Base-by-base conservation (phyloP, 495 filamentous ascomycete genomes). In the Peziza echinospora region DNA sequence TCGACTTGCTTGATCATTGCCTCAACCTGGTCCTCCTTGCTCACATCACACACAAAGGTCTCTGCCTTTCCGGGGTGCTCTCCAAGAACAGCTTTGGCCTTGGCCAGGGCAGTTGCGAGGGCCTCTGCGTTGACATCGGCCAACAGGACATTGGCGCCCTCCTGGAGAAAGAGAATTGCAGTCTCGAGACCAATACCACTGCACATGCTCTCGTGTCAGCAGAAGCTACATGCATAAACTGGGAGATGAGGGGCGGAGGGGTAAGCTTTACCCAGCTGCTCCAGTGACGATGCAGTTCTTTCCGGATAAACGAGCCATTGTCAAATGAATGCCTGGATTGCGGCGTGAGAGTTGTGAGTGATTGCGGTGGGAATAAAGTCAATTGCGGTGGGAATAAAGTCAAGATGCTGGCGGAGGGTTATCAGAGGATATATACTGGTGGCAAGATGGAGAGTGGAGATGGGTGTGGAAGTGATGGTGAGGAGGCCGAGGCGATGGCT, bases 181-280 rank as follows among this genome's bases (percentile, higher is more conserved):
- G 89, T 96, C 64, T 97, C 86, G 34, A 97, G 81, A 48, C 89
- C 89, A 52, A 97, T 97, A 49, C 89, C 89, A 48, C 86, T 93
- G 50, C 21, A 46, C 8, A 26, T 44, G 26, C 9, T 37, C 22
- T 19, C 48, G 16, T 52, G 49, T 37, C 54, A 40, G 43, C 2
- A 13, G 45, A 51, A 19, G 16, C 8, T 24, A 5, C 42, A 10
- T 1, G 21, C 16, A 22, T 1, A 19, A 24, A 41, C 16, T 24
- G 1, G 45, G n/a, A 1, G 41, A 6, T 7, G 41, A n/a, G 13
- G 21, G 11, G 46, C 30, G n/a, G 34, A 13, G 17, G n/a, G 26
- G 25, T 5, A 21, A 69, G 77, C n/a, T n/a, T 59, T 72, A 93
- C 85, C 85, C 82, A 48, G 80, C 86, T 25, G 80, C 86, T 60